Evolutionary conservation across 495 filamentous ascomycete species (phyloP), one percentile per base, ranked within the genome.

Genomic region (Gamarada debralockiae): DNA sequence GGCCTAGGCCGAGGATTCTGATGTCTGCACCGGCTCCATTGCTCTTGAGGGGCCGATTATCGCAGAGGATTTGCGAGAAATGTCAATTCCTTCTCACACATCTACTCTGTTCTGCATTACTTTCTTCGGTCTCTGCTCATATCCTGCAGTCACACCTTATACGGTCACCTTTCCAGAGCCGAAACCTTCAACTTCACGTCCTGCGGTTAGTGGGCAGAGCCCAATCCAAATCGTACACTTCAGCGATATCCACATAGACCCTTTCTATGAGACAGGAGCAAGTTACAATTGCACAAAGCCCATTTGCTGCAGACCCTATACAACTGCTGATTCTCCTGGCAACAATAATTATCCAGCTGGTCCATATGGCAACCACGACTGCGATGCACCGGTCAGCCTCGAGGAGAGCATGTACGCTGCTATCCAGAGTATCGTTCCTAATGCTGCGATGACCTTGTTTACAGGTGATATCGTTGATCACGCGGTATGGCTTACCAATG

Each of bases 181-280:
- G 3, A 74, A 76, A 48, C 71, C 75, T n/a, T 49, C 57, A 5
- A 66, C 55, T 1, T 48, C 41, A 17, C 69, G 72, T 8, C 76
- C 76, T 0, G 47, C 64, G 27, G 65, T 70, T 20, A 79, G 75
- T 44, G 68, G 74, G 0, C 49, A 72, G 55, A 55, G 64, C 15
- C 72, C 78, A n/a, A 59, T 81, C 58, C 65, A 73, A 25, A 67
- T 82, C 12, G 77, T 78, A 10, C 78, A 82, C 54, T 76, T 76
- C 60, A 78, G 71, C 21, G 78, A 82, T 56, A 78, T 77, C 8
- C 78, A 82, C 51, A 65, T 81, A 42, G 78, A 82, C 52, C 67
- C 69, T 0, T 67, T 60, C 34, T 82, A 82, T 55, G 72, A 71
- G 18, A 60, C 64, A 4, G 78, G 77, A 1, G 65, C 77, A 3